Conservation (phyloP, 768 basidiomycete species). For the Tricholoma saponaceum region DNA sequence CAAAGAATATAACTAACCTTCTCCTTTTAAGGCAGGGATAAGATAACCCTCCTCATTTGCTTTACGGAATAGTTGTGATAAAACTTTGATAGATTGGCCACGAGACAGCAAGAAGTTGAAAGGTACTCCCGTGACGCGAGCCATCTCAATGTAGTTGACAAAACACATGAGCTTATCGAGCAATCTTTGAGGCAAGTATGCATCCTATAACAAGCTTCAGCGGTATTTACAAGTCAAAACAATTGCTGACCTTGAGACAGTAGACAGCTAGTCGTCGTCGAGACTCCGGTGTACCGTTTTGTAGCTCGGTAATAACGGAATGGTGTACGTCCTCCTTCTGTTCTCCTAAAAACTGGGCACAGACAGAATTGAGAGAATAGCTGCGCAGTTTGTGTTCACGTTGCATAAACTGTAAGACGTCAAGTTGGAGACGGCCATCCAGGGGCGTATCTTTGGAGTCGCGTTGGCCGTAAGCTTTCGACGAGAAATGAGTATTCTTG, state of each 20-base stretch:
- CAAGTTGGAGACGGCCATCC: constrained; percentile 92
- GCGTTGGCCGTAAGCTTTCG: constrained; percentile 94
- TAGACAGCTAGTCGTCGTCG: constrained; percentile 92
- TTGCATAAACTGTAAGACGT: constrained; percentile 97
- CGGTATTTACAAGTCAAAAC: neutral
- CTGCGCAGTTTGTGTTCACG: constrained; percentile 96
- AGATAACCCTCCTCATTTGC: constrained; percentile 91
- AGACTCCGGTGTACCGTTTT: constrained; percentile 95
- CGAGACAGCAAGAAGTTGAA: constrained; percentile 94
- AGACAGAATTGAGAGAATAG: constrained; percentile 97
- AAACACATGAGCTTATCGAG: constrained; percentile 99
- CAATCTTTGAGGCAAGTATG: constrained; percentile 93
- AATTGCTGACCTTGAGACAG: constrained; percentile 76
- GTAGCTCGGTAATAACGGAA: constrained; percentile 96
- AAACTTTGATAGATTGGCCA: constrained; percentile 97
- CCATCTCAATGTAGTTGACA: constrained; percentile 97
- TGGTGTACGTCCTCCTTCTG: constrained; percentile 99
- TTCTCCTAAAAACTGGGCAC: constrained; percentile 95
- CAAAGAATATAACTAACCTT: constrained; percentile 47
- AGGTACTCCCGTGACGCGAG: constrained; percentile 99
- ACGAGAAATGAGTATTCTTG: constrained; percentile 96
- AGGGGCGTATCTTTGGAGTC: constrained; percentile 92
- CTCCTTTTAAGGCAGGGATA: constrained; percentile 78
- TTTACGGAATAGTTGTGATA: constrained; percentile 92
- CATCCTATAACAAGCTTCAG: constrained; percentile 57